These are phyloP conservation scores for Myrica gale DNA, from an alignment of 306 rosid genomes.

Conservation along the genomic window DNA sequence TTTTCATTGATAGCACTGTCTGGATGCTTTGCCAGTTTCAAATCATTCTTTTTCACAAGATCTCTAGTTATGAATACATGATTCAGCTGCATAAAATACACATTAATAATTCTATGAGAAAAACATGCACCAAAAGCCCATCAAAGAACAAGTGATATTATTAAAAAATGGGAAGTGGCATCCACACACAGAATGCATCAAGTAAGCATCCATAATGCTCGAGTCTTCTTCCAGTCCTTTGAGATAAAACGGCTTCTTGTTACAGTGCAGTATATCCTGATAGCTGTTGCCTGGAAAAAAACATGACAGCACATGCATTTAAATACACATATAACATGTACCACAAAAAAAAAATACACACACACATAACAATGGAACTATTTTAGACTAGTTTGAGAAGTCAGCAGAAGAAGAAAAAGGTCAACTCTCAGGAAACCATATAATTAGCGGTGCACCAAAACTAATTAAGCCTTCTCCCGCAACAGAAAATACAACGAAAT, in stretches of 20 bases:
- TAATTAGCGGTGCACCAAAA: neutral
- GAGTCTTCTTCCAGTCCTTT: conserved; percentile 67
- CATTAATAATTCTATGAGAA: conserved; percentile 13
- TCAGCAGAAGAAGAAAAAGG: too few relatives aligned
- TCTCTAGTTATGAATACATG: conserved; percentile 80
- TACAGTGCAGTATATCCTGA: conserved; percentile 68
- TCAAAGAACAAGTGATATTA: neutral
- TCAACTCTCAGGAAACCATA: neutral
- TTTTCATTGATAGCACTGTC: conserved; percentile 39
- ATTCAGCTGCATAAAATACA: conserved; percentile 65
- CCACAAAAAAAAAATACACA: too few relatives aligned
- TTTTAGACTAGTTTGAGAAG: neutral
- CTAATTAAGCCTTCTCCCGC: neutral
- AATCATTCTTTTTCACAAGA: conserved; percentile 64
- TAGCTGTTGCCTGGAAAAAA: conserved; percentile 71
- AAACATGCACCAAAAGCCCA: conserved; percentile 3
- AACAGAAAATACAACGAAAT: neutral
- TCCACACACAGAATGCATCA: conserved; percentile 74
- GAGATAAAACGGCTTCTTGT: conserved; percentile 86
- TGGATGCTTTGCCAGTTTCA: conserved; percentile 51
- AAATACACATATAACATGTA: neutral
- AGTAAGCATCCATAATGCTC: conserved; percentile 70
- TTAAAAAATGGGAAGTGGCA: conserved; percentile 23
- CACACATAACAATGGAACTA: too few relatives aligned
- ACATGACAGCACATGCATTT: neutral